A percentile compares a stretch with the other conserved stretches of the same genome.
These are phyloP conservation scores for Termitomyces sp. DNA, from an alignment of 768 basidiomycete genomes.

Conservation along the genomic window DNA sequence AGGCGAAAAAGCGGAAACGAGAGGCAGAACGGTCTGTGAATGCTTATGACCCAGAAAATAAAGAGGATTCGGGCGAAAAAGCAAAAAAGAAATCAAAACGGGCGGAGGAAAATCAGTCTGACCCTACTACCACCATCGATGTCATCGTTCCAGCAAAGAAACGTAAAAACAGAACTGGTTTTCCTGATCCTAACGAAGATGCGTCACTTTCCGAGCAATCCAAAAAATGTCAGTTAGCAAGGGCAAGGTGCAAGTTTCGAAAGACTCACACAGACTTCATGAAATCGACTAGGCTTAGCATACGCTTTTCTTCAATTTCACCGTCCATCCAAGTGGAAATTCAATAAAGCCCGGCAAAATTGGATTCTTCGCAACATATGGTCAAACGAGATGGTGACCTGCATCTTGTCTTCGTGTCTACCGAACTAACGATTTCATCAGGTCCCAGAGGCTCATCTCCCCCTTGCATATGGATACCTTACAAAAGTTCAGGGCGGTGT, in stretches of 20 bases:
- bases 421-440: slow-evolving; percentile 14
- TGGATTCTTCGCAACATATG: slow-evolving; percentile 68
- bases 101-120: slow-evolving; percentile 1
- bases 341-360: slow-evolving; percentile 70
- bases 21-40: slow-evolving; percentile 7
- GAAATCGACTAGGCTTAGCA: slow-evolving; percentile 26
- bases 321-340: slow-evolving; percentile 54
- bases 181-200: slow-evolving; percentile 37
- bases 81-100: slow-evolving; percentile 13
- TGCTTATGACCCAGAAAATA: slow-evolving; percentile 1
- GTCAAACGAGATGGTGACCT: slow-evolving; percentile 39
- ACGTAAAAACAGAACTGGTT: slow-evolving; percentile 37
- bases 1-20: slow-evolving; percentile 18
- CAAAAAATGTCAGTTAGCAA: slow-evolving; percentile 30
- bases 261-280: not conserved
- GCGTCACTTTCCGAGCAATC: slow-evolving; percentile 29
- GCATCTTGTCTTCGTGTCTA: slow-evolving; percentile 1
- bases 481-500: slow-evolving; percentile 41
- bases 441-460: slow-evolving; percentile 49
- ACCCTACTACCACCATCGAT: slow-evolving; percentile 1
- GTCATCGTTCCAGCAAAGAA: slow-evolving; percentile 21
- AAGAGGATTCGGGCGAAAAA: slow-evolving; percentile 11
- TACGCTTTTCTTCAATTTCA: slow-evolving; percentile 55
- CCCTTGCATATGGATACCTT: slow-evolving; percentile 40
- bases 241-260: not conserved